Evolutionary conservation across 2,329 filamentous ascomycete genomes (phyloP).

Genomic region (Nothopassalora personata): DNA sequence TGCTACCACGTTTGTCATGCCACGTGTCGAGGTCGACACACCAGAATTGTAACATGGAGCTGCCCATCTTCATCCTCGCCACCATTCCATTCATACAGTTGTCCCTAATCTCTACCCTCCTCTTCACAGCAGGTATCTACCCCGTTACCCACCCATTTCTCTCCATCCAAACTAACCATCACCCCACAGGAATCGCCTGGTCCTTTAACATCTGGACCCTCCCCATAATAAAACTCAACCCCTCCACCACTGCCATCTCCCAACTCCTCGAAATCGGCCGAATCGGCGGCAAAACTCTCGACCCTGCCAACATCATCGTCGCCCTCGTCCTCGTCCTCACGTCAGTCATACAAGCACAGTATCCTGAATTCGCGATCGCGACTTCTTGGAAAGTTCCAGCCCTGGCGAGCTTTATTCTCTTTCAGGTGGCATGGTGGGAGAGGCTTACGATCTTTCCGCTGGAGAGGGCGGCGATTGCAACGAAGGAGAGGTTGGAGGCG

Average conservation of each 20-base stretch:
- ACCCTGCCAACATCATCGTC: neutral
- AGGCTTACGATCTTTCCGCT: conserved; percentile 3
- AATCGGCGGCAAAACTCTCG: neutral
- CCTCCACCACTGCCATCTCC: neutral
- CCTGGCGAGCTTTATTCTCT: neutral
- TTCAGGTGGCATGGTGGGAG: conserved; percentile 6
- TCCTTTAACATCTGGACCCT: conserved; percentile 1
- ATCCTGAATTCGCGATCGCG: neutral
- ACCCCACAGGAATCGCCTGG: neutral
- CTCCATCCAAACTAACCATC: neutral
- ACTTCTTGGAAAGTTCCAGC: neutral
- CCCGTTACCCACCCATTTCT: neutral
- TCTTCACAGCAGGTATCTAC: neutral
- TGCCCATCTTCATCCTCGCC: neutral
- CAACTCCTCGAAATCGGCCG: neutral
- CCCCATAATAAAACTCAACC: conserved; percentile 4
- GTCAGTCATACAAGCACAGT: neutral
- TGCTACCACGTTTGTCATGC: no score
- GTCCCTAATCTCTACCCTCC: neutral
- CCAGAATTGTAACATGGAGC: neutral
- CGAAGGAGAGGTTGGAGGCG: neutral
- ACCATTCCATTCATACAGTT: neutral
- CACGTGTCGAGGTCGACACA: no score
- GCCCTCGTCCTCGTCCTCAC: neutral
- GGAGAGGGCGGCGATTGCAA: neutral